A percentile compares a stretch with the other conserved stretches of the same genome.
Evolutionary conservation across 768 basidiomycete species (phyloP).

Genomic region (Dentipellis fragilis): DNA sequence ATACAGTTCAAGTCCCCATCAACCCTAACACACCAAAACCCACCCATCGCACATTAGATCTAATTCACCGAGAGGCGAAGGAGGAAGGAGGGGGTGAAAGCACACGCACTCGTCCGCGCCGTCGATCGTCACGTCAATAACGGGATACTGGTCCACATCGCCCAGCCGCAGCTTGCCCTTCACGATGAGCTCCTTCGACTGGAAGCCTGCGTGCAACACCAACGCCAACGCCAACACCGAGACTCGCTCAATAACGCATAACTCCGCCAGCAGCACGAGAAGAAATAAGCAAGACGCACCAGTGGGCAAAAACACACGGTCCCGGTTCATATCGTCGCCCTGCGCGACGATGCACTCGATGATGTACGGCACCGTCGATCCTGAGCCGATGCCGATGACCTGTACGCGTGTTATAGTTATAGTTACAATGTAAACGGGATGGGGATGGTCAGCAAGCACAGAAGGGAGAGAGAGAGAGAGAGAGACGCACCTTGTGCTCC

Average conservation of each 20-base stretch:
- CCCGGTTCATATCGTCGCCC: conserved; percentile 62
- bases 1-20: conserved; percentile 83
- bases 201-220: conserved; percentile 53
- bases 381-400: conserved; percentile 87
- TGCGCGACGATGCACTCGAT: conserved; percentile 90
- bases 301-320: conserved; percentile 84
- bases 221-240: conserved; percentile 8
- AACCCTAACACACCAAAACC: conserved; percentile 43
- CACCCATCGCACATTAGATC: too few relatives aligned
- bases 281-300: conserved; percentile 39
- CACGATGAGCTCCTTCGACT: conserved; percentile 92
- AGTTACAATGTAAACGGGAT: neutral
- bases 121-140: conserved; percentile 94
- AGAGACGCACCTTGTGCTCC: conserved; percentile 62
- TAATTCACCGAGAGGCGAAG: too few relatives aligned
- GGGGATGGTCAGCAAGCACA: neutral
- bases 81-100: neutral
- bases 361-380: conserved; percentile 93
- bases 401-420: too few relatives aligned
- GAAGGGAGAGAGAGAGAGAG: neutral
- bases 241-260: neutral
- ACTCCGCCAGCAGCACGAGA: too few relatives aligned
- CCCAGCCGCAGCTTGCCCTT: conserved; percentile 66
- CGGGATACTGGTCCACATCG: conserved; percentile 81
- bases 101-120: conserved; percentile 86